These are phyloP conservation scores for Hypoxylon rubiginosum DNA, from an alignment of 2,329 filamentous ascomycete species.

Conservation along the genomic window DNA sequence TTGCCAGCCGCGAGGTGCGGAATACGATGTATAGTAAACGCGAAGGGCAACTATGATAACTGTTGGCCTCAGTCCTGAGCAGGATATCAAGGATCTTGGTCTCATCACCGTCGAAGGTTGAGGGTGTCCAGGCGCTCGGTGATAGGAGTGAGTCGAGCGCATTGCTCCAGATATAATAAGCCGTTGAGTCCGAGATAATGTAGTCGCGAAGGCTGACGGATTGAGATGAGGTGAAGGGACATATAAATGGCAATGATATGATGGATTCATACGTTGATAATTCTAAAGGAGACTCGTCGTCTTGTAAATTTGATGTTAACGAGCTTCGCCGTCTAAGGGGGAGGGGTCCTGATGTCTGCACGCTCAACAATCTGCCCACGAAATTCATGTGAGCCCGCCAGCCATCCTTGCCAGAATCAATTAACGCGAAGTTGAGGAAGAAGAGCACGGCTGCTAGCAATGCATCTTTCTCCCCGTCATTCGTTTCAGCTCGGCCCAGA, in stretches of 20 bases:
- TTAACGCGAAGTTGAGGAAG: conserved; percentile 66
- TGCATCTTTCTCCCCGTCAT: conserved; percentile 60
- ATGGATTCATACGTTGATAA: conserved; percentile 9
- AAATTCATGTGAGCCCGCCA: conserved; percentile 64
- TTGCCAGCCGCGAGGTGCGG: conserved; percentile 59
- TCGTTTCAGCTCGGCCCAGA: conserved; percentile 44
- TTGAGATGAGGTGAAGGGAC: neutral
- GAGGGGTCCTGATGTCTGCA: conserved; percentile 19
- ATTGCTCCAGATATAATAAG: conserved; percentile 52
- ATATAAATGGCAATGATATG: conserved; percentile 8
- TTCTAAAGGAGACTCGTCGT: neutral
- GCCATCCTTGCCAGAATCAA: conserved; percentile 60
- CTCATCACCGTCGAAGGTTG: conserved; percentile 44
- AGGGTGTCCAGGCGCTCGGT: conserved; percentile 30
- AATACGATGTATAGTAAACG: conserved; percentile 62
- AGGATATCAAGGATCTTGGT: conserved; percentile 44
- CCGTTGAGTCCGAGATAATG: conserved; percentile 61
- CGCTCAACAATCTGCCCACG: conserved; percentile 56
- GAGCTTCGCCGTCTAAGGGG: neutral
- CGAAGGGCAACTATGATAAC: conserved; percentile 50
- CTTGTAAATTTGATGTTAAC: neutral
- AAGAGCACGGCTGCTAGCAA: conserved; percentile 64
- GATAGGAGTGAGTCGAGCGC: conserved; percentile 56
- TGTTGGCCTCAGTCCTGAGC: conserved; percentile 49
- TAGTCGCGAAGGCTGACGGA: conserved; percentile 55